A percentile compares a stretch with the other conserved stretches of the same genome.
phyloP scores from a whole-genome alignment of 768 basidiomycete species.

The Termitomyces sp. region DNA sequence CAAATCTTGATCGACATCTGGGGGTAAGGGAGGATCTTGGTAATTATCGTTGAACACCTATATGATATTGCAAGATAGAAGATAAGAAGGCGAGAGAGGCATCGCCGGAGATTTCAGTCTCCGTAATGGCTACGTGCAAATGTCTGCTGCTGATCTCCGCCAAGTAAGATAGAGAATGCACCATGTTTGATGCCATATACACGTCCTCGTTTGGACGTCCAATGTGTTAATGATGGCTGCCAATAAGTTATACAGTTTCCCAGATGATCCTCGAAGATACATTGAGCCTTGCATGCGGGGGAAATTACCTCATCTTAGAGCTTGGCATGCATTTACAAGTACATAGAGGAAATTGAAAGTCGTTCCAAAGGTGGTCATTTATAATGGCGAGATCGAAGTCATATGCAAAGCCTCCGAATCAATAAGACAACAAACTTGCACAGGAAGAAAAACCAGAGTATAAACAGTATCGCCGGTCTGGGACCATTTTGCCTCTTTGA shows the following conservation, averaged over 20 bases:
- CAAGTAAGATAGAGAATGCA: not conserved
- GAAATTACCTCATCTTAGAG: not conserved
- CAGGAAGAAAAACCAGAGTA: not conserved
- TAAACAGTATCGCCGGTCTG: not conserved
- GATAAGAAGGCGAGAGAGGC: not conserved
- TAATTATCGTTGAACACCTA: not conserved
- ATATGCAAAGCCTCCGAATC: not conserved
- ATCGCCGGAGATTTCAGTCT: not conserved
- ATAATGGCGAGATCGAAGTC: not conserved
- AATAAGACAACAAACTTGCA: not conserved
- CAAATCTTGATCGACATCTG: not conserved
- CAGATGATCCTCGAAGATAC: not conserved
- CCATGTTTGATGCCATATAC: not conserved
- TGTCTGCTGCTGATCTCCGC: not conserved
- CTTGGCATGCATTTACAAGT: not conserved
- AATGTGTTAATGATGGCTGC: not conserved
- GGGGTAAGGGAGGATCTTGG: not conserved
- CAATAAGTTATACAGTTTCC: not conserved
- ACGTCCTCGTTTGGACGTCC: not conserved
- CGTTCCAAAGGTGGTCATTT: not conserved
- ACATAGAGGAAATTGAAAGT: not conserved
- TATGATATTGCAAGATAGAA: not conserved
- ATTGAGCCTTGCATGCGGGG: not conserved
- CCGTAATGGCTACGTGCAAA: not conserved
- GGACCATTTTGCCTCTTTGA: not conserved